A percentile compares a stretch with the other conserved stretches of the same genome.
These are phyloP conservation scores for Fusarium marasasianum DNA, from an alignment of 2,329 filamentous ascomycete genomes.

Conservation along the genomic window DNA sequence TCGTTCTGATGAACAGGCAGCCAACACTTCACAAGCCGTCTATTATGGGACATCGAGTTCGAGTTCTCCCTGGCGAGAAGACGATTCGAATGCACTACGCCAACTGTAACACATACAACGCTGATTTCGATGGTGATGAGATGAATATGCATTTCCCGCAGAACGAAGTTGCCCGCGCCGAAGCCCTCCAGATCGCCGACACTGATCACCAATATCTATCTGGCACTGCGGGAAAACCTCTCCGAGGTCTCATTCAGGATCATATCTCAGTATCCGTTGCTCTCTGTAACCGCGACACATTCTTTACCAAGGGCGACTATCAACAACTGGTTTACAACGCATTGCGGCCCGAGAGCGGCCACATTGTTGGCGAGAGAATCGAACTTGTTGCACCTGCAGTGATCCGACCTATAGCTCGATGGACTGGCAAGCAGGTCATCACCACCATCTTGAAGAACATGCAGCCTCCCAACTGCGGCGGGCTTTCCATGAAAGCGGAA, in stretches of 20 bases:
- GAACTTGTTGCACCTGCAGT: constrained; percentile 83
- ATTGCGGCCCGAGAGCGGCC: constrained; percentile 87
- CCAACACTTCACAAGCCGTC: constrained; percentile 98
- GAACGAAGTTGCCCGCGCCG: constrained; percentile 91
- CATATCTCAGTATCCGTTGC: constrained; percentile 95
- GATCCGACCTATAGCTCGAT: constrained; percentile 80
- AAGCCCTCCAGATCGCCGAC: constrained; percentile 92
- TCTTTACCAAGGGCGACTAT: constrained; percentile 88
- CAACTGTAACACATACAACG: constrained; percentile 99
- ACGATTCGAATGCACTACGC: constrained; percentile 99
- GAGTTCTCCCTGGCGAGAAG: constrained; percentile 92
- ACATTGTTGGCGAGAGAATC: constrained; percentile 84
- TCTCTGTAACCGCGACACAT: constrained; percentile 89
- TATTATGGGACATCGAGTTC: constrained; percentile 96
- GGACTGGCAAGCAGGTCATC: constrained; percentile 97
- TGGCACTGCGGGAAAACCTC: constrained; percentile 89
- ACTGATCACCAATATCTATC: constrained; percentile 98
- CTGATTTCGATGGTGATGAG: constrained; percentile 98
- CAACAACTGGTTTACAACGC: constrained; percentile 94
- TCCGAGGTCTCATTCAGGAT: constrained; percentile 97
- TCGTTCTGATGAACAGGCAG: constrained; percentile 98
- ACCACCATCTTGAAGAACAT: constrained; percentile 95
- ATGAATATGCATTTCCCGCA: constrained; percentile 99
- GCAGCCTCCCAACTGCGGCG: constrained; percentile 77
- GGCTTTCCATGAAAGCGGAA: constrained; percentile 81